Percentiles rank a stretch among this genome's conserved stretches.
Evolutionary conservation across 495 filamentous ascomycete genomes (phyloP).

Genomic region (Podospora tetraspora): DNA sequence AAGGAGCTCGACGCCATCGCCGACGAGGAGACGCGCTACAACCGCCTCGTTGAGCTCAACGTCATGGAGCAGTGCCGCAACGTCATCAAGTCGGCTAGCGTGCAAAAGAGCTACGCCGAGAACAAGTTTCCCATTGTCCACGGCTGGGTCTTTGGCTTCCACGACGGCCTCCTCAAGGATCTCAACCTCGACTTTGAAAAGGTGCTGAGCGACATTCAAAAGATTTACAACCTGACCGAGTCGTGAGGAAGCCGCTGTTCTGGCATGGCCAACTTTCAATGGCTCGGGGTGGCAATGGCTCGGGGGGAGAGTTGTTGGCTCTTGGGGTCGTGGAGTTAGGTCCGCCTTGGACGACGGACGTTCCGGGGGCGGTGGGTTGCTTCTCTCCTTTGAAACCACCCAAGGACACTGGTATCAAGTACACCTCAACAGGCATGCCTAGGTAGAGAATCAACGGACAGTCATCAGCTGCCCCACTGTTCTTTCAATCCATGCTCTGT

Average conservation of each 20-base stretch:
- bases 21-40: conserved; percentile 41
- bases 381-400: background rate
- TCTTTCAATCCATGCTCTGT: background rate
- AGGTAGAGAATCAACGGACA: background rate
- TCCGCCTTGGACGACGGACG: background rate
- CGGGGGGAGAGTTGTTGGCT: too few species aligned
- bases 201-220: conserved; percentile 45
- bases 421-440: background rate
- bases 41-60: conserved; percentile 57
- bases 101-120: conserved; percentile 49
- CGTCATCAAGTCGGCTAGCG: conserved; percentile 53
- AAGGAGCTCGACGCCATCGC: conserved; percentile 49
- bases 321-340: background rate
- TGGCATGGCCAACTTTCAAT: too few species aligned
- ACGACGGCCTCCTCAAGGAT: conserved; percentile 49
- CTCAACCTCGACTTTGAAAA: conserved; percentile 44
- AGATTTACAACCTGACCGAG: conserved; percentile 50
- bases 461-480: background rate
- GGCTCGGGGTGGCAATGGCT: too few species aligned
- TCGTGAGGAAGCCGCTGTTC: too few species aligned
- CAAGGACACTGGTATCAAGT: background rate
- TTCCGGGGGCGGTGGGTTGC: background rate
- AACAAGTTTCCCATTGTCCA: conserved; percentile 52
- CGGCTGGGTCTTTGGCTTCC: conserved; percentile 53
- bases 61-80: conserved; percentile 55